phyloP scores from a whole-genome alignment of 306 rosid genomes.

The Malus asiatica region DNA sequence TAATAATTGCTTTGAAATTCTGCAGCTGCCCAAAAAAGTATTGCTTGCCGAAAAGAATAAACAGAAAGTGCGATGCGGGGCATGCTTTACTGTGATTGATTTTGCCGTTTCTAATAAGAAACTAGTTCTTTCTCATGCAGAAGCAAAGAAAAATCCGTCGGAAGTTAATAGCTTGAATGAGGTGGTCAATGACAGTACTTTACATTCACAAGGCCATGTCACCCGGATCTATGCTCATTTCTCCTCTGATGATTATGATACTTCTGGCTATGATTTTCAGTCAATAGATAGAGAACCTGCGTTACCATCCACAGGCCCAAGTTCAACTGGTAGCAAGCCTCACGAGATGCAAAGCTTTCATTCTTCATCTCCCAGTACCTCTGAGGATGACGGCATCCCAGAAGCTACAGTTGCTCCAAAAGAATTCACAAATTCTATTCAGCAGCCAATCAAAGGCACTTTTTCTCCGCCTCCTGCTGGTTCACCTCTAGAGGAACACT shows the following conservation, averaged over 20 bases:
- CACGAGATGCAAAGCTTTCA: conserved; percentile 64
- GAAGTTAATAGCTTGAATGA: conserved; percentile 27
- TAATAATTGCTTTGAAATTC: conserved; percentile 68
- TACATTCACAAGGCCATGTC: conserved; percentile 34
- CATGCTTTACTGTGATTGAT: conserved; percentile 63
- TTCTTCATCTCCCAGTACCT: conserved; percentile 64
- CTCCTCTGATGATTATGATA: conserved; percentile 84
- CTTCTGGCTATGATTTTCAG: conserved; percentile 77
- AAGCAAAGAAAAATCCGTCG: conserved; percentile 26
- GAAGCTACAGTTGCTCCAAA: conserved; percentile 36
- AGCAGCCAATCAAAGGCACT: conserved; percentile 35
- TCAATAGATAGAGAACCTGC: conserved; percentile 69
- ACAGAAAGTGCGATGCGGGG: conserved; percentile 74
- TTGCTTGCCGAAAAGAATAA: conserved; percentile 30
- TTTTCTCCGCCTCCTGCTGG: conserved; percentile 61
- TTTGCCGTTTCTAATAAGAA: conserved; percentile 45
- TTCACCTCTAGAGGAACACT: conserved; percentile 68
- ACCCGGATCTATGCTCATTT: conserved; percentile 44
- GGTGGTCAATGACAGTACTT: conserved; percentile 24
- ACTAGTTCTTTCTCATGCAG: conserved; percentile 50
- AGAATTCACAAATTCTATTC: conserved; percentile 37
- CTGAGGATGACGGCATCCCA: conserved; percentile 69
- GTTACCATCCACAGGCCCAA: conserved; percentile 28
- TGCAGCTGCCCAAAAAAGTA: conserved; percentile 72
- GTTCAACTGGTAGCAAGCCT: conserved; percentile 43